Base-by-base conservation (phyloP, 768 basidiomycete species). In the Naganishia vishniacii region DNA sequence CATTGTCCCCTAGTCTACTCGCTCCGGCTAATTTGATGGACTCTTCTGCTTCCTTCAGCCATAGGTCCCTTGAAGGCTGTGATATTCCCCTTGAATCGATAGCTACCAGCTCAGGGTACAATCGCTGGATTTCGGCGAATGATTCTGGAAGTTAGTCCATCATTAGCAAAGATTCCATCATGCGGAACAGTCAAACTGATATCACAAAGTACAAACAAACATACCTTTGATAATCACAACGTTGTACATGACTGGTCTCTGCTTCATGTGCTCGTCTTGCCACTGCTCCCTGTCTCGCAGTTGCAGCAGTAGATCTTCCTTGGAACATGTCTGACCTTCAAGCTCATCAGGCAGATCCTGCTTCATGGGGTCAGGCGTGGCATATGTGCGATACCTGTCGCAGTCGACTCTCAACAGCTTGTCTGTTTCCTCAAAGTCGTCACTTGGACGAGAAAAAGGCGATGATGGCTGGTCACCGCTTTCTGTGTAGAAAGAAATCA, bases 181-280 rank as follows among this genome's bases (percentile, higher is more conserved):
- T n/a, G n/a, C n/a, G n/a, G n/a, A n/a, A n/a, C n/a, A n/a, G n/a
- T n/a, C n/a, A n/a, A n/a, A n/a, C n/a, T n/a, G n/a, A n/a, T n/a
- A n/a, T 73, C 15, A 15, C 6, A 42, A 32, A 3, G 8, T 9
- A 70, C 70, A 69, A 34, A 74, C 75, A 72, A 41, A 56, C 53
- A 13, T 26, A 56, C 53, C 53, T n/a, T 71, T 68, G 1, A 78
- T 67, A 25, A 77, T 68, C 68, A 73, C 77, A 20, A 78, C 76
- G 25, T 71, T 75, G 63, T 78, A 78, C 37, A 70, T 62, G 48
- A 78, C 70, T 15, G 75, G 75, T 40, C 66, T 67, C 26, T 47
- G 32, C n/a, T 28, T 25, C 12, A 42, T 34, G 42, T 63, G 62
- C 3, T 44, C 41, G 23, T 53, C 26, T 34, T 51, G 48, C 62